Conservation (phyloP, 1,284 basidiomycete genomes). For the Leccinum fallax region DNA sequence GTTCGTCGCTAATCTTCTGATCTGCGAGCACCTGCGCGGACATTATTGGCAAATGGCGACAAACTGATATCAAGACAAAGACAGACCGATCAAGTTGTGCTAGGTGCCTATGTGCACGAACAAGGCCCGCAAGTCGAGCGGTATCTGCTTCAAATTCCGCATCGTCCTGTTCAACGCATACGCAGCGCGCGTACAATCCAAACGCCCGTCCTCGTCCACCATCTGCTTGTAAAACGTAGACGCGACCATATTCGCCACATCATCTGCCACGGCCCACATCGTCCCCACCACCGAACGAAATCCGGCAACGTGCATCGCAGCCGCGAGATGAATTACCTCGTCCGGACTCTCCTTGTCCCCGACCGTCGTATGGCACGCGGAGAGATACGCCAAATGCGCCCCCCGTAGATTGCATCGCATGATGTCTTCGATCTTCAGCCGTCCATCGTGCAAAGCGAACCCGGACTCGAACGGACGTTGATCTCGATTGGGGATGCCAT, state of each 20-base stretch:
- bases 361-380: slow-evolving; percentile 34
- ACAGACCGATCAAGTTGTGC: too few species aligned
- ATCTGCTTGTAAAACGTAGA: neutral
- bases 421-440: slow-evolving; percentile 24
- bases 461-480: slow-evolving; percentile 24
- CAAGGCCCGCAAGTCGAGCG: neutral
- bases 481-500: slow-evolving; percentile 9
- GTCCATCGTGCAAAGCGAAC: slow-evolving; percentile 25
- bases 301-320: too few species aligned
- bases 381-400: slow-evolving; percentile 37
- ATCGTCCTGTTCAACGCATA: neutral
- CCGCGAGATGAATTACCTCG: neutral
- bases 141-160: neutral
- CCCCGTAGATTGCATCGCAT: slow-evolving; percentile 23
- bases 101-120: too few species aligned
- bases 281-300: too few species aligned
- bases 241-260: neutral
- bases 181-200: neutral
- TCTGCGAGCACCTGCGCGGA: too few species aligned
- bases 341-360: slow-evolving; percentile 5
- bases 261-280: neutral
- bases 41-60: too few species aligned
- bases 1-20: too few species aligned
- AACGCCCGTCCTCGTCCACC: neutral
- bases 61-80: too few species aligned